Base-by-base conservation (phyloP, 1,139 yeast genomes). In the Diutina neorugosa region DNA sequence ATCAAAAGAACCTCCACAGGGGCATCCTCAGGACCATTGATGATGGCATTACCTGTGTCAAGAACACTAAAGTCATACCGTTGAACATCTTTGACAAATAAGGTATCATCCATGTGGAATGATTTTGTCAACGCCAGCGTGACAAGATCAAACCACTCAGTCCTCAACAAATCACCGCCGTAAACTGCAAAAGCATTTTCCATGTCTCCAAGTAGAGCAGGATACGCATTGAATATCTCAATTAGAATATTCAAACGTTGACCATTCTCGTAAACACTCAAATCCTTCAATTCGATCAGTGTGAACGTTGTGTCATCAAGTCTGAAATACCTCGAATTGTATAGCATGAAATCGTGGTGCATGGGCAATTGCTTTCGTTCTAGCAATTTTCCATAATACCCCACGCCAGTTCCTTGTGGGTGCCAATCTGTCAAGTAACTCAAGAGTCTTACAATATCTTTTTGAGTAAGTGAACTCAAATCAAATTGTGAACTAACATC, bases 1-100 rank as follows among this genome's bases (percentile, higher is more conserved):
- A 86, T 69, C 1, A 86, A 70, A 6, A 80, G 66, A 2, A 91
- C 62, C 55, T 83, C 84, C 19, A 82, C 64, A 18, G 69, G 65
- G 4, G 50, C 50, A 14, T 65, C 62, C 1, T 61, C 56, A 0
- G 53, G 52, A 21, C 61, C 60, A 6, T 57, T 57, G 12, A 68
- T 69, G 44, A 73, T 58, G 9, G 71, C 60, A 57, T 71, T 63
- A 2, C 64, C 62, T 52, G 62, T 62, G 44, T 69, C 66, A 56
- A 77, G 60, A 1, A 70, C 65, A 9, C 69, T 62, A 53, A 81
- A 68, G 48, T 66, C 67, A 52, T 63, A 66, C 52, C 83, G 64
- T 12, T 76, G 65, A 14, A 73, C 78, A 57, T 74, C 80, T 50
- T 64, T 58, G 34, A 62, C 52, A 58, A 65, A 64, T 55, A 67